phyloP scores from a whole-genome alignment of 202 grass and related monocot species.

The Carex sylvatica region DNA sequence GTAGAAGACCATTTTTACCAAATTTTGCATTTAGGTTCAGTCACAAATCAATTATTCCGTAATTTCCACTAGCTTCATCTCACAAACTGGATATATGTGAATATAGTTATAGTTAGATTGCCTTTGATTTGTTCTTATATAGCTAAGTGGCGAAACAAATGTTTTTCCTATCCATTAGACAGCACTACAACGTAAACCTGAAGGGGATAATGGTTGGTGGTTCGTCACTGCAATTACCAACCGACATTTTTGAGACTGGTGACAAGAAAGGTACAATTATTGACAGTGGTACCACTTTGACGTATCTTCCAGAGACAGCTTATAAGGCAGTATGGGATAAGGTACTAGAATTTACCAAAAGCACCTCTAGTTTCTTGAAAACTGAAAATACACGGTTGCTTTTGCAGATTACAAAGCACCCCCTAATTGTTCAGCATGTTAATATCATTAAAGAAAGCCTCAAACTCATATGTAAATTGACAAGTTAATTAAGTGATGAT shows the following conservation, averaged over 20 bases:
- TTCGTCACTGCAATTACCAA: conserved; percentile 52
- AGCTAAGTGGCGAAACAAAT: neutral
- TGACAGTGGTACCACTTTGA: conserved; percentile 90
- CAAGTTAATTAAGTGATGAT: neutral
- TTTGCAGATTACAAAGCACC: neutral
- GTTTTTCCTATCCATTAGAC: conserved; percentile 39
- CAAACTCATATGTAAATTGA: neutral
- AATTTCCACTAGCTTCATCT: neutral
- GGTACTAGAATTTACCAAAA: conserved; percentile 32
- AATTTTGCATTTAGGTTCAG: neutral
- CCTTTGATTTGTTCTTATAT: neutral
- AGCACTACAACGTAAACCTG: conserved; percentile 87
- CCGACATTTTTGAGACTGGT: conserved; percentile 44
- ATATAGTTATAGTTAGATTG: neutral
- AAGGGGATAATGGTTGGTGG: conserved; percentile 68
- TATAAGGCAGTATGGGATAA: conserved; percentile 46
- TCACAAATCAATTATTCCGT: neutral
- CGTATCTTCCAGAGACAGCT: conserved; percentile 69
- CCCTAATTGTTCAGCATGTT: neutral
- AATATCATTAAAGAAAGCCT: neutral
- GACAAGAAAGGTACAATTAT: conserved; percentile 69
- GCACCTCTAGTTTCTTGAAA: neutral
- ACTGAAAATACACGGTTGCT: neutral
- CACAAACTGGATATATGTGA: neutral
- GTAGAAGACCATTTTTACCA: neutral